Evolutionary conservation across 768 basidiomycete genomes (phyloP).

Genomic region (Mycena capillaripes): DNA sequence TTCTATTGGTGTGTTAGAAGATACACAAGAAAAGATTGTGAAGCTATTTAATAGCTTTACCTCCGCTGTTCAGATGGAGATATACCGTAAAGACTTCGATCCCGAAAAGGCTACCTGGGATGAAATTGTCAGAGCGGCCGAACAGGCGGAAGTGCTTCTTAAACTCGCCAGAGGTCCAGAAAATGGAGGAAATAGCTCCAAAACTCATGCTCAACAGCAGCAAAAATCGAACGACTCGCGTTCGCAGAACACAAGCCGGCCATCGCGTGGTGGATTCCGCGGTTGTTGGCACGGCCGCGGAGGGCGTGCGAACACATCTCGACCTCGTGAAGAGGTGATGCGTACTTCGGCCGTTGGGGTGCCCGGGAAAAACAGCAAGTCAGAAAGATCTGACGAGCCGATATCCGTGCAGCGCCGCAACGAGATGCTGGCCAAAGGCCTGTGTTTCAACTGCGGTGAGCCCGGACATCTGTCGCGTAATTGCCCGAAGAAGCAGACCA

Average conservation of each 20-base stretch:
- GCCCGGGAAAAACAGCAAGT: not conserved
- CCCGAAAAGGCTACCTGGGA: conserved; percentile 29
- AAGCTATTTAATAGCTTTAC: conserved; percentile 43
- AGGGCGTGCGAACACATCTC: not conserved
- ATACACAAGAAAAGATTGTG: conserved; percentile 36
- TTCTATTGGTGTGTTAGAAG: conserved; percentile 35
- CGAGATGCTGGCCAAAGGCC: conserved; percentile 7
- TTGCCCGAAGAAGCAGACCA: not conserved
- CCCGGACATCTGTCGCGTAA: not conserved
- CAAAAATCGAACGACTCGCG: too few species aligned
- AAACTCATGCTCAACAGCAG: too few species aligned
- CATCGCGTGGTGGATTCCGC: not conserved
- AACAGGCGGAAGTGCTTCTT: not conserved
- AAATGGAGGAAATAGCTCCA: too few species aligned
- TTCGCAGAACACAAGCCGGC: too few species aligned
- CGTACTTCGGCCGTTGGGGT: not conserved
- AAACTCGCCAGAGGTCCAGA: not conserved
- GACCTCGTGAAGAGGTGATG: not conserved
- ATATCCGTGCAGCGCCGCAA: not conserved
- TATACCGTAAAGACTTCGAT: conserved; percentile 26
- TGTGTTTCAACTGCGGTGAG: conserved; percentile 7
- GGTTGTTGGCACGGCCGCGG: not conserved
- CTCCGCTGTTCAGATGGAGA: conserved; percentile 30
- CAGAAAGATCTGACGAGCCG: not conserved
- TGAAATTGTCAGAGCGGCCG: conserved; percentile 12